Base-by-base conservation (phyloP, 352 stramenopile species). In the Phytophthora nicotianae region DNA sequence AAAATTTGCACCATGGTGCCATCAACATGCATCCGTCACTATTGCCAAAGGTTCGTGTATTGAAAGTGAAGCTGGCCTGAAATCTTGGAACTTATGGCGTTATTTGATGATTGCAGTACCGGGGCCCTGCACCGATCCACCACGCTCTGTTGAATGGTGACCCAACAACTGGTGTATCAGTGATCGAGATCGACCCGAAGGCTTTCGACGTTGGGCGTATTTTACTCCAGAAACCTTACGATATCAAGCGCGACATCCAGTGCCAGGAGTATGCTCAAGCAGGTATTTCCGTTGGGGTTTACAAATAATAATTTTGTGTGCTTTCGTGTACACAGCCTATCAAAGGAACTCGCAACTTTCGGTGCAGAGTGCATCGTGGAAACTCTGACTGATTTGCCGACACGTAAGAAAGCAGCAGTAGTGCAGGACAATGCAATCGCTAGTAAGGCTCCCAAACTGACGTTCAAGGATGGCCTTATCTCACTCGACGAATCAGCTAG, bases 21-120 rank as follows among this genome's bases (percentile, higher is more conserved):
- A 89, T 96, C 58, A 96, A 96, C 62, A 92, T 96, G 86, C 88
- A 96, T 48, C 88, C 88, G 33, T 96, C 87, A 24, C 61, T 96
- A 17, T 54, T 96, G 43, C 88, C 88, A 41, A 91, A 91, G 74
- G 79, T 86, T 49, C 11, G 20, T 58, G 14, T 17, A 35, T 54
- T 49, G 27, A 29, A 38, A 4, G 16, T 23, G n/a, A 35, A 24
- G 32, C 7, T 42, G 17, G 29, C 3, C 10, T 10, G 19, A 10
- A 26, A 9, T 24, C 26, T 23, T 26, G 20, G 29, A 35, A 41
- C 23, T 65, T 6, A 65, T 46, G 27, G 10, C 46, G 46, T 35
- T 57, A 20, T 17, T 47, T 19, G 16, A 21, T 61, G 40, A 6
- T 38, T 50, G 29, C 26, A 86, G 77, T 96, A 96, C 54, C 86